Evolutionary conservation across 768 basidiomycete species (phyloP).

Genomic region (Trametes coccinea): DNA sequence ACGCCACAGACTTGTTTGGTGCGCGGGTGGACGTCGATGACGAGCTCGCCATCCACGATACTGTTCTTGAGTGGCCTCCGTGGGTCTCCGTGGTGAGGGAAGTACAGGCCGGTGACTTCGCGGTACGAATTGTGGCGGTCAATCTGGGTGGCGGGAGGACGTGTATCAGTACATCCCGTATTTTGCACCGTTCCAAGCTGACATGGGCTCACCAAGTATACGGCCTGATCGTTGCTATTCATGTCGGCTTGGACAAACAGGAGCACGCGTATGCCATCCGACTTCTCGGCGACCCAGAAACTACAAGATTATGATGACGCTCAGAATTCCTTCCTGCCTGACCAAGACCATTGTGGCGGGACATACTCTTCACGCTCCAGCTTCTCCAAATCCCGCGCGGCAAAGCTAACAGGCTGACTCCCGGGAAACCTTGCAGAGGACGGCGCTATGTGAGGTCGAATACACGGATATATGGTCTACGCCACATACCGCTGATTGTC

Average conservation of each 20-base stretch:
- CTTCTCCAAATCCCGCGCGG: conserved; percentile 62
- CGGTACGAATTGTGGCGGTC: conserved; percentile 93
- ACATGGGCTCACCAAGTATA: conserved; percentile 65
- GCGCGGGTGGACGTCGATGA: conserved; percentile 81
- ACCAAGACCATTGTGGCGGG: not conserved
- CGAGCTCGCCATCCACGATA: conserved; percentile 91
- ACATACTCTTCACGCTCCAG: conserved; percentile 84
- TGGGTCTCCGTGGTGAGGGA: conserved; percentile 84
- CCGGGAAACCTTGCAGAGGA: conserved; percentile 76
- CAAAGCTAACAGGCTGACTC: conserved; percentile 94
- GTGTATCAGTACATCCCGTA: not conserved
- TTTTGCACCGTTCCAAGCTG: not conserved
- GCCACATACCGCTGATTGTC: conserved; percentile 60
- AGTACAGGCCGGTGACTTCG: conserved; percentile 71
- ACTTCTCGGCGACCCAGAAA: conserved; percentile 99
- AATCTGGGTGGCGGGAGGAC: conserved; percentile 53
- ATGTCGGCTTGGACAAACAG: conserved; percentile 72
- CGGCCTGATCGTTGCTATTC: conserved; percentile 50
- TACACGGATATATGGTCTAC: not conserved
- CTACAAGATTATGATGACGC: conserved; percentile 41
- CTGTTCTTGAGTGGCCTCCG: conserved; percentile 71
- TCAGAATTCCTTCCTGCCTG: not conserved
- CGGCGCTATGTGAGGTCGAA: not conserved
- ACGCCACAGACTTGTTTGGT: conserved; percentile 60
- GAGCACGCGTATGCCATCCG: conserved; percentile 90